Evolutionary conservation across 129 eudicot species (phyloP).

Genomic region (Saposhnikovia divaricata): DNA sequence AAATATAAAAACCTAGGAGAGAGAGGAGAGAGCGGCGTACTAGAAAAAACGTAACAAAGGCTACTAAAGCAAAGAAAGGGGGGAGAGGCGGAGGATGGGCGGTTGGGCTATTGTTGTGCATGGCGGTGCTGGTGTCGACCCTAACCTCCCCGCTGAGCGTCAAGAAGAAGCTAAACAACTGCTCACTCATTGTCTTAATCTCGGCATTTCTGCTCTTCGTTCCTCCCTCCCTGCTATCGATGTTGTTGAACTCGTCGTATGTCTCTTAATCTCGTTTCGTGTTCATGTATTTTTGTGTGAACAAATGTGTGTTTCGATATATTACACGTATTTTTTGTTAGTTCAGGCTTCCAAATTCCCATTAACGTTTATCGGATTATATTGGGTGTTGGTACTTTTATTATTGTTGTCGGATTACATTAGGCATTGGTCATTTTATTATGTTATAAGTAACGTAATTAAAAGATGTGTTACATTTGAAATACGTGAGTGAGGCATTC

Average conservation of each 20-base stretch:
- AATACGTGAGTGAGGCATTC: no score
- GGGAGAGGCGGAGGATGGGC: conserved; percentile 38
- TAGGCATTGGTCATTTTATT: no score
- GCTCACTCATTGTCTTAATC: conserved; percentile 69
- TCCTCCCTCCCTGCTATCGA: conserved; percentile 72
- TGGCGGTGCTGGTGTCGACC: conserved; percentile 98
- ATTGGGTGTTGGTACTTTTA: no score
- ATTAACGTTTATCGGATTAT: no score
- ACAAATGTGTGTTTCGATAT: neutral
- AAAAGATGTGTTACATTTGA: neutral
- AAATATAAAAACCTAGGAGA: neutral
- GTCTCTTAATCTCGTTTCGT: neutral
- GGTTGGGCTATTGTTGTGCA: conserved; percentile 95
- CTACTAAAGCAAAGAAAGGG: neutral
- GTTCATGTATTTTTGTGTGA: neutral
- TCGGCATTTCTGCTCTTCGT: conserved; percentile 68
- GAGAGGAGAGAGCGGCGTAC: neutral
- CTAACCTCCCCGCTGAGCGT: conserved; percentile 76
- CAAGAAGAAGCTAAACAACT: conserved; percentile 75
- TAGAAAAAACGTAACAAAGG: neutral
- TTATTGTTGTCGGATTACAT: no score
- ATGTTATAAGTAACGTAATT: no score
- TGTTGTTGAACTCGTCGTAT: conserved; percentile 84
- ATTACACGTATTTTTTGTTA: neutral
- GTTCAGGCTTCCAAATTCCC: no score